Evolutionary conservation across 352 stramenopile genomes (phyloP).

Genomic region (Globisporangium carolinianum): DNA sequence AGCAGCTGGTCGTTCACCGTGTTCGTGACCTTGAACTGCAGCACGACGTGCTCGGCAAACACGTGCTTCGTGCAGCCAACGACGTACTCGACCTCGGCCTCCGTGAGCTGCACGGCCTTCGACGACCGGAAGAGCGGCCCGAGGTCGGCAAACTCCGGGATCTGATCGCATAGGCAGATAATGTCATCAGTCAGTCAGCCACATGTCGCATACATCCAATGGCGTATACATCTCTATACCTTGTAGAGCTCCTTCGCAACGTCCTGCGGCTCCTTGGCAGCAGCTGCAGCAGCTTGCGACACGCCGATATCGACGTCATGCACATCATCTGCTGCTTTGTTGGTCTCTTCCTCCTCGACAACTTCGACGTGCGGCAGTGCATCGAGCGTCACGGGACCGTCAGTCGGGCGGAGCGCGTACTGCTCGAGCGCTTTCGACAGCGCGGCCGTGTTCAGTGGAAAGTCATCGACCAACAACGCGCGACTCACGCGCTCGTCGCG

Average conservation of each 20-base stretch:
- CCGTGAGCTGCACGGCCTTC: conserved; percentile 89
- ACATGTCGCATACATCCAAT: neutral
- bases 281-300: conserved; percentile 21
- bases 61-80: conserved; percentile 97
- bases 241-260: conserved; percentile 93
- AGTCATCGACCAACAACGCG: conserved; percentile 62
- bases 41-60: conserved; percentile 94
- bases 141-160: conserved; percentile 93
- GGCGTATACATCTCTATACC: conserved; percentile 27
- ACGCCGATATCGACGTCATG: conserved; percentile 23
- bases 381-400: conserved; percentile 78
- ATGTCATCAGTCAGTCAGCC: neutral
- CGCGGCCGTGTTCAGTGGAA: conserved; percentile 63
- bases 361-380: conserved; percentile 79
- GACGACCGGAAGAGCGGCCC: conserved; percentile 93
- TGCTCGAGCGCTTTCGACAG: conserved; percentile 86
- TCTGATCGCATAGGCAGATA: conserved; percentile 28
- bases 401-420: conserved; percentile 70
- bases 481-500: conserved; percentile 45
- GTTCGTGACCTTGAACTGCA: conserved; percentile 98
- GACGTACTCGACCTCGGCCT: conserved; percentile 98
- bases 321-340: conserved; percentile 19
- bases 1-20: conserved; percentile 98
- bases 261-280: conserved; percentile 41
- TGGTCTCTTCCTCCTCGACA: conserved; percentile 32